These are phyloP conservation scores for Fusarium praegraminearum DNA, from an alignment of 2,329 filamentous ascomycete species.

Conservation along the genomic window DNA sequence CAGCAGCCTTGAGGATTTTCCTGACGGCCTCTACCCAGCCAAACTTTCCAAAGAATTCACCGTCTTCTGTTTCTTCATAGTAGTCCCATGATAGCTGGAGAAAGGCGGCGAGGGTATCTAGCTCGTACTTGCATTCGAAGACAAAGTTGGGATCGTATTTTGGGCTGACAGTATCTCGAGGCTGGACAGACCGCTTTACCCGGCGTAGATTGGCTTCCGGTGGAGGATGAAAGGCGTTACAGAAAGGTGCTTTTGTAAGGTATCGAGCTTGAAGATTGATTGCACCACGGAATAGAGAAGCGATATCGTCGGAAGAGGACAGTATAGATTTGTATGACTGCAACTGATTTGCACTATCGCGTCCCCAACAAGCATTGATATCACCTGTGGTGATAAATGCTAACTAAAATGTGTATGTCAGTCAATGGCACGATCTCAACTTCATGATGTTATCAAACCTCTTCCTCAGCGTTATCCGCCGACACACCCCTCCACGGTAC, in stretches of 20 bases:
- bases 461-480: constrained; percentile 68
- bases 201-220: constrained; percentile 66
- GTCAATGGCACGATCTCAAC: not conserved
- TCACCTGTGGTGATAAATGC: constrained; percentile 88
- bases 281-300: constrained; percentile 76
- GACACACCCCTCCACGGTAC: constrained; percentile 75
- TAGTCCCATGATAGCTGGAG: constrained; percentile 86
- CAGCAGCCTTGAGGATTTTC: constrained; percentile 75
- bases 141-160: constrained; percentile 76
- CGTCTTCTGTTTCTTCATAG: constrained; percentile 77
- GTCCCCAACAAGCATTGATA: constrained; percentile 93
- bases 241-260: constrained; percentile 79
- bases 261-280: constrained; percentile 83
- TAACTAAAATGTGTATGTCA: constrained; percentile 59
- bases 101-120: constrained; percentile 91
- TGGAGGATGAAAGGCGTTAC: constrained; percentile 94
- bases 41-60: constrained; percentile 76
- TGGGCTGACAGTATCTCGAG: constrained; percentile 70
- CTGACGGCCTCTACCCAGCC: constrained; percentile 80
- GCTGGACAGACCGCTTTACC: constrained; percentile 37
- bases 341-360: constrained; percentile 86
- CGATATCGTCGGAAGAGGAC: constrained; percentile 61
- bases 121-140: constrained; percentile 97
- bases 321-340: constrained; percentile 78
- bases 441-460: constrained; percentile 53